Base-by-base conservation (phyloP, 805 yeast species). In the Candida golubevii region DNA sequence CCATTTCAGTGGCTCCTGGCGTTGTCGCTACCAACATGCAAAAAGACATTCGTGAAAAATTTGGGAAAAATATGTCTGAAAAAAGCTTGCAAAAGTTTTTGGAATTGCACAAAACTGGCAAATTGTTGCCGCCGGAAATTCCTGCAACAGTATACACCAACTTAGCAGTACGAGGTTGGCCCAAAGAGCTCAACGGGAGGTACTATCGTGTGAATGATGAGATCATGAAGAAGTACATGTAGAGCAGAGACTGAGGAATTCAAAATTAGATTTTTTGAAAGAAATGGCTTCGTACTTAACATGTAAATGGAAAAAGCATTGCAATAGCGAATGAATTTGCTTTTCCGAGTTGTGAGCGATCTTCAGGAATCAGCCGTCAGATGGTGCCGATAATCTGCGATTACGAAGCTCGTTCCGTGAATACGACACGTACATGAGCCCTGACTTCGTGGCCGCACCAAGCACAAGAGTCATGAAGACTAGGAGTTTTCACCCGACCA, bases 1-100 rank as follows among this genome's bases (percentile, higher is more conserved):
- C 84, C 4, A 66, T 89, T 9, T 72, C 97, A 0, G 74, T 93
- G 23, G 97, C 96, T 0, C 98, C 98, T 0, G 98, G 99, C 4
- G 95, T 88, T 1, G 97, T 93, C 1, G 88, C 88, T 59, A 91
- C 99, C 1, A 71, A 70, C 15, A 91, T 93, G 98, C 98, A 93
- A 66, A 61, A 52, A 7, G 83, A 80, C 43, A 89, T 91, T 45
- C 79, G 98, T 55, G 83, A 79, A 13, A 72, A 64, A 36, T 79
- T 78, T 50, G 80, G 82, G 2, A 50, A 56, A 4, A 67, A 69
- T 26, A 90, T 90, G 97, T 69, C 74, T 0, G 66, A 71, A 0
- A 80, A 75, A 14, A 76, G 80, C 4, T 72, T 79, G 50, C 66
- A 79, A 41, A 71, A 82, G 49, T 91, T 91, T 64, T 66, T 72